These are phyloP conservation scores for Agaricus blazei DNA, from an alignment of 768 basidiomycete species.

Conservation along the genomic window DNA sequence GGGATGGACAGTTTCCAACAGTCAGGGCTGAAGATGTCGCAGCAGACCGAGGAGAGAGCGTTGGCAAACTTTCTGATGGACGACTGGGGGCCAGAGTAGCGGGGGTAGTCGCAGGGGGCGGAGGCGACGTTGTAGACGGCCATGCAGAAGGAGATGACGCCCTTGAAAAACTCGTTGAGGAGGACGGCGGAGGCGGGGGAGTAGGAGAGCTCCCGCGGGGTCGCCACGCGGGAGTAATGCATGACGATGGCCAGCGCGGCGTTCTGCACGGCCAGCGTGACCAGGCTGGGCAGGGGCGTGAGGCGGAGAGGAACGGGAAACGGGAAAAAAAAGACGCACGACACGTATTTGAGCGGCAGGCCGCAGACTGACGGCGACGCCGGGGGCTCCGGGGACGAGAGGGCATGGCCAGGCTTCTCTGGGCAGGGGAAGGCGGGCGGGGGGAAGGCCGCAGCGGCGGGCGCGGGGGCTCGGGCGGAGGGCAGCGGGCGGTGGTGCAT, in stretches of 20 bases:
- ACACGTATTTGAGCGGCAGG: conserved; percentile 74
- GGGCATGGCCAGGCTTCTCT: conserved; percentile 29
- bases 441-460: conserved; percentile 40
- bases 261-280: conserved; percentile 92
- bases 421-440: conserved; percentile 38
- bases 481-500: conserved; percentile 64
- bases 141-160: conserved; percentile 84
- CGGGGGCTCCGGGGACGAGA: conserved; percentile 25
- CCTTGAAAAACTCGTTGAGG: conserved; percentile 91
- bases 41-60: conserved; percentile 50
- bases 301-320: not conserved
- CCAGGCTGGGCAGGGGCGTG: conserved; percentile 40
- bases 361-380: conserved; percentile 56
- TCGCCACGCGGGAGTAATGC: conserved; percentile 96
- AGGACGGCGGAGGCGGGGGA: conserved; percentile 94
- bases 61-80: conserved; percentile 20
- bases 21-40: conserved; percentile 82
- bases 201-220: conserved; percentile 72
- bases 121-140: conserved; percentile 50
- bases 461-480: conserved; percentile 37
- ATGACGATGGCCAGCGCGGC: conserved; percentile 94
- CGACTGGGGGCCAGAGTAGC: conserved; percentile 21
- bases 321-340: conserved; percentile 41
- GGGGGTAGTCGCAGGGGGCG: conserved; percentile 31
- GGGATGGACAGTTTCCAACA: conserved; percentile 99